A percentile compares a stretch with the other conserved stretches of the same genome.
These are phyloP conservation scores for Ganoderma sinense DNA, from an alignment of 1,284 basidiomycete genomes.

Conservation along the genomic window DNA sequence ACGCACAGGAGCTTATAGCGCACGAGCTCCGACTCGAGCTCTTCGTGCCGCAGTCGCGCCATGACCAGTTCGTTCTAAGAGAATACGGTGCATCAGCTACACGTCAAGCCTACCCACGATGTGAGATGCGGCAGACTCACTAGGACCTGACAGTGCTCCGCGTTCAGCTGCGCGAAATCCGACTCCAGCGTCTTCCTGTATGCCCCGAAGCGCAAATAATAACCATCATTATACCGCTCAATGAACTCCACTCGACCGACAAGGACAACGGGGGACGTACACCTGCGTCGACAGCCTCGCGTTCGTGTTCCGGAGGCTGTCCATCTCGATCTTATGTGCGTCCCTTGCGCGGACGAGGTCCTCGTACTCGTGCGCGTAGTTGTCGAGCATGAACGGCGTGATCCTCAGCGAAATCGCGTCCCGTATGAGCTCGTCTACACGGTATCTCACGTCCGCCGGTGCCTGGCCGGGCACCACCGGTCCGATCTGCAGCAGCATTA, in stretches of 20 bases:
- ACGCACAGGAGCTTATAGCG: conserved; percentile 90
- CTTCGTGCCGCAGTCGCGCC: conserved; percentile 86
- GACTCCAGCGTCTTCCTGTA: conserved; percentile 80
- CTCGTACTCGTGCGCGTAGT: conserved; percentile 88
- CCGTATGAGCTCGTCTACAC: conserved; percentile 83
- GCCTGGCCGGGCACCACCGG: conserved; percentile 35
- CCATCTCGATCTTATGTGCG: conserved; percentile 83
- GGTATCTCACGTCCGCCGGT: conserved; percentile 51
- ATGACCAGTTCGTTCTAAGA: conserved; percentile 88
- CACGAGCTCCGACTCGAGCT: conserved; percentile 90
- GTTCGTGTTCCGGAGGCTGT: conserved; percentile 81
- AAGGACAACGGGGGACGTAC: conserved; percentile 43
- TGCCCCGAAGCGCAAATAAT: not conserved
- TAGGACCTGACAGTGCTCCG: conserved; percentile 80
- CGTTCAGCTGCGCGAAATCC: conserved; percentile 79
- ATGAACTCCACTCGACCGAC: no score
- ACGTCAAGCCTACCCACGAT: not conserved
- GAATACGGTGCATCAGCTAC: not conserved
- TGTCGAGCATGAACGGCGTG: conserved; percentile 92
- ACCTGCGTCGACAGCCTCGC: conserved; percentile 81
- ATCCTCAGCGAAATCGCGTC: conserved; percentile 87
- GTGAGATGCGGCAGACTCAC: conserved; percentile 52
- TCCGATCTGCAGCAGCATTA: conserved; percentile 38
- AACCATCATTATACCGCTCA: not conserved
- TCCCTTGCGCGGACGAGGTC: conserved; percentile 74